These are phyloP conservation scores for Oryza meyeriana DNA, from an alignment of 176 grass and related monocot species.

Conservation along the genomic window DNA sequence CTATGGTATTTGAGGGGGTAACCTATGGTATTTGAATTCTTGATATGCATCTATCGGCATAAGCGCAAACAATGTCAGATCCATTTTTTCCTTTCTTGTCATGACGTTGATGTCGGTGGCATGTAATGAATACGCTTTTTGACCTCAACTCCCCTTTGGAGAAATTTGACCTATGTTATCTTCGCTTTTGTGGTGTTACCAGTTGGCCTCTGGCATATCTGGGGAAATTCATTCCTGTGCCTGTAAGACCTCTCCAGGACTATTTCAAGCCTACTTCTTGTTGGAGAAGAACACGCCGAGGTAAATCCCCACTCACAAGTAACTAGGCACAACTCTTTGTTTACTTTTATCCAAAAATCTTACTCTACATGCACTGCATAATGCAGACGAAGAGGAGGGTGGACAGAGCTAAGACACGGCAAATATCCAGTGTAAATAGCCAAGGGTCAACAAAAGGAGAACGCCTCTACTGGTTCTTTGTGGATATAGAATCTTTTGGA, in stretches of 20 bases:
- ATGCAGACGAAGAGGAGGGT: constrained; percentile 47
- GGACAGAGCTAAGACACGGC: constrained; percentile 13
- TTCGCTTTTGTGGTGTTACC: constrained; percentile 28
- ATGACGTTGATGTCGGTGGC: not conserved
- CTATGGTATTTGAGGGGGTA: not conserved
- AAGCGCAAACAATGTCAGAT: not conserved
- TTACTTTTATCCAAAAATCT: not conserved
- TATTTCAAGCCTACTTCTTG: constrained; percentile 36
- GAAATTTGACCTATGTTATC: constrained; percentile 11
- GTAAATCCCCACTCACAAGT: constrained; percentile 18
- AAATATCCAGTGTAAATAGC: constrained; percentile 35
- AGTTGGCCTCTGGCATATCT: constrained; percentile 84
- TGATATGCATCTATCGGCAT: not conserved
- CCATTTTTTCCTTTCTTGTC: not conserved
- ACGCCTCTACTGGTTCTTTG: not conserved
- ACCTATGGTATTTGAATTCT: not conserved
- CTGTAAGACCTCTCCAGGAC: constrained; percentile 50
- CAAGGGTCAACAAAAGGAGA: constrained; percentile 7
- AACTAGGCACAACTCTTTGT: not conserved
- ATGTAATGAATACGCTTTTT: not conserved
- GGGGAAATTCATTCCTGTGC: constrained; percentile 84
- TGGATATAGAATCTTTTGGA: not conserved
- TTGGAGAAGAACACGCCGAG: constrained; percentile 48
- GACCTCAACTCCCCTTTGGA: not conserved
- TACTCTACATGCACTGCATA: not conserved